Evolutionary conservation across 805 yeast genomes (phyloP), one percentile per base, ranked within the genome.

Genomic region (Candida boleticola): DNA sequence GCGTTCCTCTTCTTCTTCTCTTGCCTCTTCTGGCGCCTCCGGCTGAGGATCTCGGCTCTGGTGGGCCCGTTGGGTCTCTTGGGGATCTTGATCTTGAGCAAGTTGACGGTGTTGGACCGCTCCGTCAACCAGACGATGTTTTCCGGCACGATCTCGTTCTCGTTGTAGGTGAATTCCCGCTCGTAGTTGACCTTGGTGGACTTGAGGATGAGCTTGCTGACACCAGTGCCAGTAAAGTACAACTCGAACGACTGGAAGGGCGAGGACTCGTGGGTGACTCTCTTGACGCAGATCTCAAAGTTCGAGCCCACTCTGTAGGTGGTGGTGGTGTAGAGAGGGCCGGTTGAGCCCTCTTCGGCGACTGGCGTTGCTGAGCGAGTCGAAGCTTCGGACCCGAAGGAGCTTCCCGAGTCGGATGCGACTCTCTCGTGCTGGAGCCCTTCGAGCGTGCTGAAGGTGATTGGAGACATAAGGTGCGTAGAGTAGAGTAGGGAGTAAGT

Each of bases 51-150:
- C 17, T 37, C 40, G 6, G 14, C 5, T 29, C 40, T 37, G 6
- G 6, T 22, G 4, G 20, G 20, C 18, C 5, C 26, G 4, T 16
- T 16, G 9, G 14, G 6, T 29, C 34, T 29, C 22, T 29, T 17
- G 17, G 40, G 40, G 25, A 37, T 37, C 17, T n/a, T 37, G 14
- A 37, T 37, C 29, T 29, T 37, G 13, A 37, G 26, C 11, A 27
- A 27, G 20, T 29, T 27, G n/a, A 37, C 6, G 5, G 14, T 16
- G 10, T 27, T 19, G 5, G 34, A 7, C 14, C 19, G 11, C 19
- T 37, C 34, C 4, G 35, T 29, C 11, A n/a, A 25, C 35, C 33
- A 37, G 11, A 14, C 13, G 13, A 37, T 37, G 13, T 27, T 27
- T 19, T 37, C 17, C 16, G 34, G 20, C 26, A 25, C 20, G 4